These are phyloP conservation scores for Aphanomyces stellatus DNA, from an alignment of 352 stramenopile genomes.

Conservation along the genomic window DNA sequence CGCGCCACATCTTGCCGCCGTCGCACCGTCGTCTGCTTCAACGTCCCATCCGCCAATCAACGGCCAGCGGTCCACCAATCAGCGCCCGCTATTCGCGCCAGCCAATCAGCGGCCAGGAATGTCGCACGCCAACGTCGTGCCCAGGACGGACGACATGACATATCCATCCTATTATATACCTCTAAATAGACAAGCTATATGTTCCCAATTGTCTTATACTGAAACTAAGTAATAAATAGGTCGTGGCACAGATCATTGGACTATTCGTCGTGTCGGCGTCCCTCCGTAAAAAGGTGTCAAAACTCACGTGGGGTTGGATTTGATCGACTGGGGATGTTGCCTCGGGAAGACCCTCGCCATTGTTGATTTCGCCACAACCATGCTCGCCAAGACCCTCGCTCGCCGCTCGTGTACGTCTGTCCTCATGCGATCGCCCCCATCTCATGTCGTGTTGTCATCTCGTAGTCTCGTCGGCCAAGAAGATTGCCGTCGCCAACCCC, in stretches of 20 bases:
- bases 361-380: conserved; percentile 7
- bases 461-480: conserved; percentile 29
- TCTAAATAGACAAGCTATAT: neutral
- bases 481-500: conserved; percentile 69
- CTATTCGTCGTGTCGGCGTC: neutral
- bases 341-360: neutral
- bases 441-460: neutral
- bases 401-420: conserved; percentile 10
- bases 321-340: neutral
- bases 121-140: neutral
- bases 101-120: neutral
- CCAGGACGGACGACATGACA: neutral
- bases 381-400: conserved; percentile 13
- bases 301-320: conserved; percentile 14
- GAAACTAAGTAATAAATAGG: neutral
- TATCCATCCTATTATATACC: neutral
- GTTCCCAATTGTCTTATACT: neutral
- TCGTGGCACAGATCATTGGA: neutral
- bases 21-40: neutral
- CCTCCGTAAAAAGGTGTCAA: conserved; percentile 15
- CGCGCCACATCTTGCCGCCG: no score
- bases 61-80: neutral
- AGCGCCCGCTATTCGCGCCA: neutral
- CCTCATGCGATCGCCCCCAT: neutral
- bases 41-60: neutral